A percentile compares a stretch with the other conserved stretches of the same genome.
Evolutionary conservation across 345 rosid species (phyloP).

Genomic region (Aquilaria yunnanensis): DNA sequence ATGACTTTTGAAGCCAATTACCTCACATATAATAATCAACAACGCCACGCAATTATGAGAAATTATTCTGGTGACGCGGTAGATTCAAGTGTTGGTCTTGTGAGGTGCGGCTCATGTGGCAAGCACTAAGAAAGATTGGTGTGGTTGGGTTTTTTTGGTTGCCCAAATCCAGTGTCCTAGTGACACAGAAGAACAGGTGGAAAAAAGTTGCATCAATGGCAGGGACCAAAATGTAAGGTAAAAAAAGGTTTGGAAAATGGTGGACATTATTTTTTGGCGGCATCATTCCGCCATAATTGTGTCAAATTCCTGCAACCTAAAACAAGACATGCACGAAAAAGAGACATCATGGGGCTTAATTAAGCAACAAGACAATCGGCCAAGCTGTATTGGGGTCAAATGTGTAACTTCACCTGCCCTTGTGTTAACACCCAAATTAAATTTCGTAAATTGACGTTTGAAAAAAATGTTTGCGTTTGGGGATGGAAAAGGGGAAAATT

Average conservation of each 20-base stretch:
- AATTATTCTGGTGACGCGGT: too few relatives aligned
- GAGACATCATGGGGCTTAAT: not conserved
- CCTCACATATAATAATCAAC: too few relatives aligned
- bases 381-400: constrained; percentile 1
- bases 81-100: too few relatives aligned
- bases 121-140: constrained; percentile 18
- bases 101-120: constrained; percentile 14
- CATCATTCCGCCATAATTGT: constrained; percentile 29
- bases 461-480: too few relatives aligned
- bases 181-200: not conserved
- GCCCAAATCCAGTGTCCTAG: constrained; percentile 8
- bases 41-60: too few relatives aligned
- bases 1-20: too few relatives aligned
- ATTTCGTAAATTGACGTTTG: not conserved
- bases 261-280: not conserved
- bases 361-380: not conserved
- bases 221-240: not conserved
- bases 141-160: constrained; percentile 4
- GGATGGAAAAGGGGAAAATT: too few relatives aligned
- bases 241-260: not conserved
- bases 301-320: constrained; percentile 14
- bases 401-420: not conserved
- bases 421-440: not conserved
- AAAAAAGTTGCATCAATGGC: not conserved
- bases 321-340: constrained; percentile 12